Evolutionary conservation across 177 flowering plant species (phyloP), one percentile per base, ranked within the genome.

Genomic region (Vitis hybrid): DNA sequence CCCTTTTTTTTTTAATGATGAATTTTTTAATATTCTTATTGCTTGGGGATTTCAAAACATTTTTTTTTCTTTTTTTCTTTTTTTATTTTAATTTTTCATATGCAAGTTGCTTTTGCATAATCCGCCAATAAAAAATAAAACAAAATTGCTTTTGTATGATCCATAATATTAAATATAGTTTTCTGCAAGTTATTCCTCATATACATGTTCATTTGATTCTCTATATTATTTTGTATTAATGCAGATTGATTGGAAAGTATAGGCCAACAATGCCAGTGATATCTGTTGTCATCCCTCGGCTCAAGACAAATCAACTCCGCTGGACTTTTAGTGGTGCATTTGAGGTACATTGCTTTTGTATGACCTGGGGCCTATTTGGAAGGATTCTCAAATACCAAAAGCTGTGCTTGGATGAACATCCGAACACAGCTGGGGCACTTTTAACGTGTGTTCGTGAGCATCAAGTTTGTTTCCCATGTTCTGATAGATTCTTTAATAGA

Each of bases 251-350:
- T 67, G 91, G 93, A 2, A 91, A 91, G 77, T 91, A 89, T 56
- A 82, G 92, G 76, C 97, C 97, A 10, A 87, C 91, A 31, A 90
- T 91, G 94, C 97, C 97, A 31, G 93, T 88, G 3, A 33, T 91
- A 55, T 91, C 94, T 66, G 97, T 91, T 77, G 94, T 91, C 60
- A 83, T 91, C 51, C 97, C 94, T 29, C 89, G 79, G 19, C 85
- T 91, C 52, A 86, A 83, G 74, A 84, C 97, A 16, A 84, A 91
- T 81, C 94, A 89, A 74, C 83, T 91, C 10, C 80, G 76, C 60
- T 89, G 97, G 97, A 88, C 84, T 66, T 91, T 89, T 31, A 80
- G 80, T 69, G 97, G 97, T 72, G 90, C 92, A 57, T 91, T 85
- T 81, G 89, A 86, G 89, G 97, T 89, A 39, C 7, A 5, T 39